Base-by-base conservation (phyloP, 1,284 basidiomycete genomes). In the Sphagnurus paluster region DNA sequence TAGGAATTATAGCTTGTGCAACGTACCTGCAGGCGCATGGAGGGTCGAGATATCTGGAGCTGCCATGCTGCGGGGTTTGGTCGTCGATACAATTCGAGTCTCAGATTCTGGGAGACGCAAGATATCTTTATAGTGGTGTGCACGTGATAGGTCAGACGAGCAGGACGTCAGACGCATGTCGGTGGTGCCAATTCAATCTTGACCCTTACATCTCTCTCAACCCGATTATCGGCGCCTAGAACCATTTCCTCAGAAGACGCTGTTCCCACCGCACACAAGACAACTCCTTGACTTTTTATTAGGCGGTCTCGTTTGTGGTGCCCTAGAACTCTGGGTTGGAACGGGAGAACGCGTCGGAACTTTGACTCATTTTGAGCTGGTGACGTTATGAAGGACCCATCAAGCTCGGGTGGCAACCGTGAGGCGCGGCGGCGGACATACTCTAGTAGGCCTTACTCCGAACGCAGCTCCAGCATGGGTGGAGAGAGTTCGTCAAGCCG, bases 11-110 rank as follows among this genome's bases (percentile, higher is more conserved):
- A n/a, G n/a, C n/a, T n/a, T n/a, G n/a, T n/a, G n/a, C n/a, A 13
- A 50, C 71, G 61, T 46, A 67, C 65, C 55, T 57, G 66, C 61
- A 34, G 65, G 64, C 16, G 60, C 56, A 36, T 67, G 66, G 13
- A 57, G 51, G 3, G 53, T 44, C 17, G 53, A 48, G 26, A 56
- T 35, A 20, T 17, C 42, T 35, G 46, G 17, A 11, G 25, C 23
- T 24, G 35, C 35, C 35, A 37, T 37, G 13, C 13, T 14, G n/a
- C 46, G 29, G 33, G 28, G n/a, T 32, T 25, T 32, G 32, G 42
- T 42, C 36, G 47, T 39, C 36, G 44, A 33, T 42, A 39, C 33
- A n/a, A 20, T 3, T 9, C 21, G 6, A 26, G 25, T 39, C n/a
- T 28, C 4, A 26, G 24, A 14, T 11, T 25, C 37, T 24, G 20